These are phyloP conservation scores for Talaromyces sp. DNA, from an alignment of 2,329 filamentous ascomycete genomes.

Conservation along the genomic window DNA sequence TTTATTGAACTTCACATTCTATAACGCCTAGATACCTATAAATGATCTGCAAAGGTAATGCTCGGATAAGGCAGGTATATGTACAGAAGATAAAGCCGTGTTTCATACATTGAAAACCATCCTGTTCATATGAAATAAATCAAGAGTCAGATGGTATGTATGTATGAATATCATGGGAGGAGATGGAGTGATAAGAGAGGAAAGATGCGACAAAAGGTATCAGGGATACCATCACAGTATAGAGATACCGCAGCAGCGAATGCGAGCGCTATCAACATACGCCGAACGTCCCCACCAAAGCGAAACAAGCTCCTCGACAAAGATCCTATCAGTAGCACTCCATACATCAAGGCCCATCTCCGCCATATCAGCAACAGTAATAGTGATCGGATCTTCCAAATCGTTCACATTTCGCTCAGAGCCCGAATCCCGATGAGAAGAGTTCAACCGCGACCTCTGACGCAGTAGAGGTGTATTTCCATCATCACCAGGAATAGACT, in stretches of 20 bases:
- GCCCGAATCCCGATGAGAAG: not conserved
- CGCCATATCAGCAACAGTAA: conserved; percentile 49
- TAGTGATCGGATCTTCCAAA: conserved; percentile 34
- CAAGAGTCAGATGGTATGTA: not conserved
- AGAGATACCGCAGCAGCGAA: conserved; percentile 53
- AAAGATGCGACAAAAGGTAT: not conserved
- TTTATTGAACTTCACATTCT: no score
- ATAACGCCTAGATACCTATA: no score
- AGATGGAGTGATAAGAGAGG: not conserved
- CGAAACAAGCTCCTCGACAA: conserved; percentile 49
- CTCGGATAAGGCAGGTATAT: no score
- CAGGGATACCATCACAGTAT: conserved; percentile 37
- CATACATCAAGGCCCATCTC: conserved; percentile 54
- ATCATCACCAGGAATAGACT: conserved; percentile 32
- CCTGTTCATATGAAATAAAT: not conserved
- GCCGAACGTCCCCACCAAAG: conserved; percentile 51
- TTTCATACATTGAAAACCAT: no score
- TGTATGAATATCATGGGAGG: no score
- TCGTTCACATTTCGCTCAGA: conserved; percentile 2
- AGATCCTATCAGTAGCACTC: conserved; percentile 50
- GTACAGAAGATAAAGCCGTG: no score
- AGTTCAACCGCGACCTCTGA: conserved; percentile 14
- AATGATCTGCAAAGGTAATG: no score
- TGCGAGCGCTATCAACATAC: conserved; percentile 45
- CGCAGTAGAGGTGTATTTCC: conserved; percentile 30